Percentiles rank a stretch among this genome's conserved stretches.
Evolutionary conservation across 179 eudicot genomes (phyloP).

Genomic region (Heliamphora pulchella): DNA sequence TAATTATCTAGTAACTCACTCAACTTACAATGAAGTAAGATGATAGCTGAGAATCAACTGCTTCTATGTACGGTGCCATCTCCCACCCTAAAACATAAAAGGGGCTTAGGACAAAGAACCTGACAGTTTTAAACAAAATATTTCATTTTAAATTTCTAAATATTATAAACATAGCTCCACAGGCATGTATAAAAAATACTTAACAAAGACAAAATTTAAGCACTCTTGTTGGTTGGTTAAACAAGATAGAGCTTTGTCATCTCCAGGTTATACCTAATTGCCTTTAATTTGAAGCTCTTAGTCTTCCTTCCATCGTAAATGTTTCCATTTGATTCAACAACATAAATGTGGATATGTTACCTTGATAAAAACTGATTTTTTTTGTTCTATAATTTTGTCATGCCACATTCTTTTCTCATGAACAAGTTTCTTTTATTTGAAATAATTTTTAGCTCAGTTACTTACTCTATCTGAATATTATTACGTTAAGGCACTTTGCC

Average conservation of each 20-base stretch:
- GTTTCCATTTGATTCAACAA: neutral
- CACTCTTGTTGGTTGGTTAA: neutral
- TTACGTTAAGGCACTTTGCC: neutral
- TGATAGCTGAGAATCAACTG: constrained; percentile 79
- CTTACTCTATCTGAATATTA: neutral
- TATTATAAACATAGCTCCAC: neutral
- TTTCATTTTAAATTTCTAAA: neutral
- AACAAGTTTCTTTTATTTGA: neutral
- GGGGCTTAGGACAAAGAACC: neutral
- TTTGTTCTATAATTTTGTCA: neutral
- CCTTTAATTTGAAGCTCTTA: neutral
- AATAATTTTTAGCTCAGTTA: neutral
- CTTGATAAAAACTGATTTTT: neutral
- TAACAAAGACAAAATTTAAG: neutral
- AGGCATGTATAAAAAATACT: neutral
- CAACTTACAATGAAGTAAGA: constrained; percentile 62
- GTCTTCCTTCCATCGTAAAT: neutral
- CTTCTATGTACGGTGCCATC: constrained; percentile 95
- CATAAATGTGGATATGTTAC: neutral
- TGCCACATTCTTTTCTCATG: neutral
- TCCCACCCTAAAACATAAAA: constrained; percentile 66
- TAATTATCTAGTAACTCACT: neutral
- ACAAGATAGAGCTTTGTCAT: neutral
- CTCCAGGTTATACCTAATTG: neutral
- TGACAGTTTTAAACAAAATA: constrained; percentile 2